Evolutionary conservation across 148 eudicot species (phyloP), one percentile per base, ranked within the genome.

Genomic region (Chenopodium formosanum): DNA sequence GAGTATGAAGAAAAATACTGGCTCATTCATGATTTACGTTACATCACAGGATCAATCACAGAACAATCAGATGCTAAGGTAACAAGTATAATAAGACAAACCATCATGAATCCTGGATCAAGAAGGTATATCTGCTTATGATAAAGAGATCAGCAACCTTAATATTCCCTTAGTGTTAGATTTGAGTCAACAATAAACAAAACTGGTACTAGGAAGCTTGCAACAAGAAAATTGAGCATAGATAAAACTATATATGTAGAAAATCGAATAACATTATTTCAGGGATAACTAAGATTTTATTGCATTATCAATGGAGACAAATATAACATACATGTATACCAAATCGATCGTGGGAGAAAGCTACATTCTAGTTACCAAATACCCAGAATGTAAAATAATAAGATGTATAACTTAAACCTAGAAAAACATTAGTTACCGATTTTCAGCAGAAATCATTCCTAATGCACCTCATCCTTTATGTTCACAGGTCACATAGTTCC

Each of bases 391-490:
- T 67, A 1, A 20, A 44, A 46, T 44, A 46, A 22, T 46, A 17
- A 29, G 75, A 81, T 52, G 75, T 80, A 78, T 76, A 80, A 77
- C 53, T 44, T 74, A 68, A 63, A 75, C 74, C 53, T 1, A 47
- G 32, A 23, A 75, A 48, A 66, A 22, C 9, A 2, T 64, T 27
- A 50, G 82, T 74, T 31, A 31, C 83, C 69, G 64, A 31, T 80
- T 73, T 31, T 53, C 70, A 69, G 78, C 74, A 80, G 72, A 19
- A 80, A 63, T 40, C 63, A 77, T 78, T 58, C 69, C 34, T 37
- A 32, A 81, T 63, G 75, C 71, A 77, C 62, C 27, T 66, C 58
- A 73, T 77, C 37, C 70, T 84, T 75, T 80, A 77, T 77, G 73
- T 67, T 73, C 82, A 53, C 19, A 85, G 40, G 16, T 31, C 77